Evolutionary conservation across 2,329 filamentous ascomycete species (phyloP).

Genomic region (Trichoderma sp.): DNA sequence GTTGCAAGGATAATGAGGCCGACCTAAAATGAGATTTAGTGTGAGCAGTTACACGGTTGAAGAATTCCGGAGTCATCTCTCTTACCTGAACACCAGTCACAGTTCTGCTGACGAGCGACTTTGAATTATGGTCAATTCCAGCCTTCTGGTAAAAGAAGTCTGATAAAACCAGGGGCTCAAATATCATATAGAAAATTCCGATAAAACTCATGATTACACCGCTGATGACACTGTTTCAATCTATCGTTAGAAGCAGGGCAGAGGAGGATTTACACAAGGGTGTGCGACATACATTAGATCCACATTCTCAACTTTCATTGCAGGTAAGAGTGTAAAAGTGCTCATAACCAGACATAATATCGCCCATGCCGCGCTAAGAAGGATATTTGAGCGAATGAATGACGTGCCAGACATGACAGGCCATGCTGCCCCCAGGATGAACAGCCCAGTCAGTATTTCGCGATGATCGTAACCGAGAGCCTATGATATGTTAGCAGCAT

Average conservation of each 20-base stretch:
- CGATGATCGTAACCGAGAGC: conserved; percentile 90
- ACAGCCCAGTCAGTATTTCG: conserved; percentile 81
- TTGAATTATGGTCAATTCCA: conserved; percentile 37
- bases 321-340: conserved; percentile 83
- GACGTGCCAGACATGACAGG: conserved; percentile 70
- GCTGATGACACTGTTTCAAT: conserved; percentile 62
- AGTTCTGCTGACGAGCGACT: conserved; percentile 51
- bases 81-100: conserved; percentile 67
- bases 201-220: conserved; percentile 75
- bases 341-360: conserved; percentile 82
- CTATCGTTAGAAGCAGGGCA: conserved; percentile 24
- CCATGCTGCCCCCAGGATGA: conserved; percentile 75
- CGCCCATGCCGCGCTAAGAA: conserved; percentile 71
- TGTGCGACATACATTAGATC: conserved; percentile 64
- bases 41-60: not conserved
- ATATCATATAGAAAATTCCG: conserved; percentile 75
- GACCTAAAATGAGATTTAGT: conserved; percentile 46
- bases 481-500: conserved; percentile 45
- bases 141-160: conserved; percentile 41
- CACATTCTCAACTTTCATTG: conserved; percentile 79
- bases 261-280: no score
- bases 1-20: conserved; percentile 81
- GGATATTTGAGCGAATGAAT: conserved; percentile 68
- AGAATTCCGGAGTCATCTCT: conserved; percentile 30
- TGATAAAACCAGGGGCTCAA: conserved; percentile 65